Base-by-base conservation (phyloP, 176 grass and related monocot species). In the Eremochloa ophiuroides region DNA sequence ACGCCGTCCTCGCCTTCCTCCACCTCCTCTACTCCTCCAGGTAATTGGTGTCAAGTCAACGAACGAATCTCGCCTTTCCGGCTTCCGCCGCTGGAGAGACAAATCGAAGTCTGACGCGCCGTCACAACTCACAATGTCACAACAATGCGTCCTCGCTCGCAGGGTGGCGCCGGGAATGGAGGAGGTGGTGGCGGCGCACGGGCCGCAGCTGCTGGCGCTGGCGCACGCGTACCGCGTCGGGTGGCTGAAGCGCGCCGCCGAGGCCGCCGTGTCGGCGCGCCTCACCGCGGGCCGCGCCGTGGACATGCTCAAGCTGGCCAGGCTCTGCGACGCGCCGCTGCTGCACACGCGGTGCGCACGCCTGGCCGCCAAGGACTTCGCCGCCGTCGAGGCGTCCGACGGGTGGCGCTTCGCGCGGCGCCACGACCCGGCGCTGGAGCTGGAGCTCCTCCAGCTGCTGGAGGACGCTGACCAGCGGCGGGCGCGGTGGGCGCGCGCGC, bases 261-360 rank as follows among this genome's bases (percentile, higher is more conserved):
- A 99, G 82, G 62, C 69, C 5, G 69, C 80, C 50, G 62, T 89
- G 43, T 60, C 85, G n/a, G 87, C 88, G 70, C 74, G 89, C 39
- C 88, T 95, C 55, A 84, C 82, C 4, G 75, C 88, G 17, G 82
- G 69, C 38, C 59, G 17, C 83, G 91, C 71, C 35, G 83, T 99
- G 4, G 96, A 98, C 82, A 85, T 78, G 90, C 74, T 98, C 9
- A 95, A 98, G 81, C 73, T 98, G 30, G 88, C 96, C 1, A 79
- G 63, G 84, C 82, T 99, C 22, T 99, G 92, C 88, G 91, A 99
- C 75, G 88, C 93, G 70, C 96, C 93, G 39, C 43, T 69, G 62
- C 89, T 99, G 71, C 73, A 84, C 76, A 85, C 82, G 67, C 72
- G 62, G 51, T 93, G 96, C 87, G 79, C 94, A 82, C 84, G 85